Conservation (phyloP, 345 rosid genomes). For the Draba incana region DNA sequence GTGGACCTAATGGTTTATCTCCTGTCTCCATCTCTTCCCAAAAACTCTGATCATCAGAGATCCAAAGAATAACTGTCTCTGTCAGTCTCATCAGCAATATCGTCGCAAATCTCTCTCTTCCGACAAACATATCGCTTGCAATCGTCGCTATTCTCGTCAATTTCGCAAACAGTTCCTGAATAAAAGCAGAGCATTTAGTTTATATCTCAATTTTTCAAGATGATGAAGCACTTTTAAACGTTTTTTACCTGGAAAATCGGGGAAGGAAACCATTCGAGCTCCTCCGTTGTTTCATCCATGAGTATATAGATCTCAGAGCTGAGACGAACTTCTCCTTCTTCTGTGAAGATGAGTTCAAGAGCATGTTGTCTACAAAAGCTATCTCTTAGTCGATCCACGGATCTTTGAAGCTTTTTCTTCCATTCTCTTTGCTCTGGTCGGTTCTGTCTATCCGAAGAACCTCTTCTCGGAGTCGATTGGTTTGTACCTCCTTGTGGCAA, state of each 20-base stretch:
- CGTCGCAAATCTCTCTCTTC: slow-evolving; percentile 90
- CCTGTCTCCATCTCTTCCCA: slow-evolving; percentile 89
- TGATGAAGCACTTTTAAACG: neutral
- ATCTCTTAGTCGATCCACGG: slow-evolving; percentile 80
- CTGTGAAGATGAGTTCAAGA: slow-evolving; percentile 82
- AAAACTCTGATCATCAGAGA: slow-evolving; percentile 83
- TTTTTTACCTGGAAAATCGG: slow-evolving; percentile 63
- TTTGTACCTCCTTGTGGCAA: slow-evolving; percentile 54
- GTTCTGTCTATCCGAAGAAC: slow-evolving; percentile 64
- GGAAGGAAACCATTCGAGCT: slow-evolving; percentile 91
- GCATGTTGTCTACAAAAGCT: slow-evolving; percentile 94
- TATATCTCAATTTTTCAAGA: neutral
- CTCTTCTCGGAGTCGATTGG: slow-evolving; percentile 56
- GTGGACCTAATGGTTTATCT: slow-evolving; percentile 68
- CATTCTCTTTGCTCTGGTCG: slow-evolving; percentile 85
- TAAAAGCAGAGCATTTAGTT: slow-evolving; percentile 1
- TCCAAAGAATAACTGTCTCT: slow-evolving; percentile 92
- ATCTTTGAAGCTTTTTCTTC: slow-evolving; percentile 80
- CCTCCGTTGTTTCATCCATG: slow-evolving; percentile 65
- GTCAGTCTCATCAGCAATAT: slow-evolving; percentile 82
- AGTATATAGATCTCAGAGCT: slow-evolving; percentile 55
- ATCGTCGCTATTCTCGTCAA: slow-evolving; percentile 63
- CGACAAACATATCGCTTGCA: slow-evolving; percentile 73
- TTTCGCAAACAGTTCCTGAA: slow-evolving; percentile 73
- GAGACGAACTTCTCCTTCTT: slow-evolving; percentile 77